phyloP scores from a whole-genome alignment of 1,284 basidiomycete genomes.

The Hemileia vastatrix region DNA sequence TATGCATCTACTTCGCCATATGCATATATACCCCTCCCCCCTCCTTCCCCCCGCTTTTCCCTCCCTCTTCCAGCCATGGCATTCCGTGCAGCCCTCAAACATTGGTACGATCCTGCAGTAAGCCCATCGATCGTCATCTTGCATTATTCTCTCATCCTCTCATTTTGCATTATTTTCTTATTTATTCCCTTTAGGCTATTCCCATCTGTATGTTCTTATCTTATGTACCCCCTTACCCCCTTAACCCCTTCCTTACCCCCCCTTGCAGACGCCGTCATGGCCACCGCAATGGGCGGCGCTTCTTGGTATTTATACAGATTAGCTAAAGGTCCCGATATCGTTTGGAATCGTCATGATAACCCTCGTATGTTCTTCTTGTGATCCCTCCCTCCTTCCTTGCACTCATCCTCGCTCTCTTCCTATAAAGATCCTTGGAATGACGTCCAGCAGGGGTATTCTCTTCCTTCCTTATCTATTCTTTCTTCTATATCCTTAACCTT shows the following conservation, averaged over 20 bases:
- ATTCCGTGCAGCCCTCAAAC: too few relatives aligned
- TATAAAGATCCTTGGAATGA: slow-evolving; percentile 18
- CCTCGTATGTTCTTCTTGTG: slow-evolving; percentile 1
- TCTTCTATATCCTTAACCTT: background rate
- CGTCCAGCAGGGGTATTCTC: slow-evolving; percentile 10
- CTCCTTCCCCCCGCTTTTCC: too few relatives aligned
- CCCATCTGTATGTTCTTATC: background rate
- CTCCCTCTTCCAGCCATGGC: too few relatives aligned
- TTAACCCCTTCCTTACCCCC: background rate
- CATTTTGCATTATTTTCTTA: background rate
- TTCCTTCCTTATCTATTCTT: background rate
- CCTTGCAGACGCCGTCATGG: slow-evolving; percentile 12
- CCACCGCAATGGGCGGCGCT: slow-evolving; percentile 14
- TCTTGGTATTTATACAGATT: slow-evolving; percentile 13
- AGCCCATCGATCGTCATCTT: background rate
- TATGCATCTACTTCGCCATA: too few relatives aligned
- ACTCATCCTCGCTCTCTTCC: background rate
- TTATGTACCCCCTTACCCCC: background rate
- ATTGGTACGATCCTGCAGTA: slow-evolving; percentile 21
- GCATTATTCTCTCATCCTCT: background rate
- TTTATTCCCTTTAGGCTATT: background rate
- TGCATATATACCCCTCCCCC: too few relatives aligned
- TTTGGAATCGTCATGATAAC: slow-evolving; percentile 18
- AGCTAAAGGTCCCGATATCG: slow-evolving; percentile 13
- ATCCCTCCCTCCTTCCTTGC: background rate